Base-by-base conservation (phyloP, 495 filamentous ascomycete genomes). In the Annulohypoxylon stygium region DNA sequence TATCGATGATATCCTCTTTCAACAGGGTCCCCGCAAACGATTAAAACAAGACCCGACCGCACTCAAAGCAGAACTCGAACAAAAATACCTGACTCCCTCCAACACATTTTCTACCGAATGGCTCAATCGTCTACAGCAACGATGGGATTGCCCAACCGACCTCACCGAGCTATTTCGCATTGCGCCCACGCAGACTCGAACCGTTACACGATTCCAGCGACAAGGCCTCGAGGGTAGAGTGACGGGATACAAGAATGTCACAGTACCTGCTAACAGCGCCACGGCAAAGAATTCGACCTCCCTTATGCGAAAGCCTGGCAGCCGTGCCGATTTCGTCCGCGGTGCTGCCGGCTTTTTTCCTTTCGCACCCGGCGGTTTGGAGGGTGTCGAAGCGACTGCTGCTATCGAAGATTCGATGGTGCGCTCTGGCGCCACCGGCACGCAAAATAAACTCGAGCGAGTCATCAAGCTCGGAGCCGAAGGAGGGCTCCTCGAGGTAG, bases 211-310 rank as follows among this genome's bases (percentile, higher is more conserved):
- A 54, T 99, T 99, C 80, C 90, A 89, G 47, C 88, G 97, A 61
- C 94, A 97, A 79, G 97, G 96, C 14, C 87, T 98, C 26, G 95
- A 98, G 82, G 96, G 96, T 18, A 88, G 92, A 34, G 94, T 99
- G 12, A 97, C 93, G 16, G 96, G 95, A 25, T 98, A 99, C 79
- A 93, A 90, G 77, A 95, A 98, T 81, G 92, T 98, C 57, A 98
- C 96, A 0, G 89, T 98, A 25, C 95, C 95, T 14, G 94, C 95
- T 23, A 90, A 88, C 66, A 95, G 93, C 65, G 93, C 93, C 1
- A 98, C 92, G 16, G 96, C 96, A 4, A 99, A 99, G 82, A 97
- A 97, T 76, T 98, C 95, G 23, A 99, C 97, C 0, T 97, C 94
- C 0, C 84, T 99, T 41, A 82, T 93, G 9, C 88, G 96, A 43